Conservation (phyloP, 108 stramenopile species). For the Cyclotella cryptica region DNA sequence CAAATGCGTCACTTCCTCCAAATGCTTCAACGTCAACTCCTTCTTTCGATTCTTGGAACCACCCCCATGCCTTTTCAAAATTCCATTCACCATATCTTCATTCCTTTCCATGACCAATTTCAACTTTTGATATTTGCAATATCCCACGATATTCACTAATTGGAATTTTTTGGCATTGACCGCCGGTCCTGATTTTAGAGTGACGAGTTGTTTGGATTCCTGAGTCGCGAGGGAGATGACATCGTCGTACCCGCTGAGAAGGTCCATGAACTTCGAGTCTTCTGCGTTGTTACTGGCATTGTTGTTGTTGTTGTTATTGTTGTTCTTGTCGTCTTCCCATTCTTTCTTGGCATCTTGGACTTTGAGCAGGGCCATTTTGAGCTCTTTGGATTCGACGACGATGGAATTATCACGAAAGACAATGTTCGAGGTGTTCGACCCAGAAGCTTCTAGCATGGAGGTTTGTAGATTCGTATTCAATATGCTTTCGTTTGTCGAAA, state of each 20-base stretch:
- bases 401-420: conserved; percentile 68
- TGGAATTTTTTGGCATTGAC: conserved; percentile 75
- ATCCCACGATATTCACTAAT: conserved; percentile 63
- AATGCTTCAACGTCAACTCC: conserved; percentile 41
- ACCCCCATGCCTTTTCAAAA: conserved; percentile 47
- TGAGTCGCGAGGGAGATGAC: conserved; percentile 58
- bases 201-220: conserved; percentile 54
- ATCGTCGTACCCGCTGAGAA: conserved; percentile 80
- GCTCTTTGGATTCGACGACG: conserved; percentile 59
- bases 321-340: conserved; percentile 24
- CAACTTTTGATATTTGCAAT: conserved; percentile 73
- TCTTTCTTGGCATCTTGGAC: conserved; percentile 41
- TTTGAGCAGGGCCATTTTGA: conserved; percentile 42
- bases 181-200: conserved; percentile 69
- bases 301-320: conserved; percentile 4
- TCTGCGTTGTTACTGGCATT: background rate
- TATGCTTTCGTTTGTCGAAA: conserved; percentile 23
- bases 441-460: conserved; percentile 23
- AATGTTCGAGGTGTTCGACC: conserved; percentile 37
- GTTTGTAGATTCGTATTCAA: conserved; percentile 19
- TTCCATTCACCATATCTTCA: conserved; percentile 54
- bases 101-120: conserved; percentile 59
- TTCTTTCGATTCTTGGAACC: conserved; percentile 10
- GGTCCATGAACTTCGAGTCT: conserved; percentile 64
- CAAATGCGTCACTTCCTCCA: conserved; percentile 72